Evolutionary conservation across 495 filamentous ascomycete genomes (phyloP).

Genomic region (Tuber aestivum): DNA sequence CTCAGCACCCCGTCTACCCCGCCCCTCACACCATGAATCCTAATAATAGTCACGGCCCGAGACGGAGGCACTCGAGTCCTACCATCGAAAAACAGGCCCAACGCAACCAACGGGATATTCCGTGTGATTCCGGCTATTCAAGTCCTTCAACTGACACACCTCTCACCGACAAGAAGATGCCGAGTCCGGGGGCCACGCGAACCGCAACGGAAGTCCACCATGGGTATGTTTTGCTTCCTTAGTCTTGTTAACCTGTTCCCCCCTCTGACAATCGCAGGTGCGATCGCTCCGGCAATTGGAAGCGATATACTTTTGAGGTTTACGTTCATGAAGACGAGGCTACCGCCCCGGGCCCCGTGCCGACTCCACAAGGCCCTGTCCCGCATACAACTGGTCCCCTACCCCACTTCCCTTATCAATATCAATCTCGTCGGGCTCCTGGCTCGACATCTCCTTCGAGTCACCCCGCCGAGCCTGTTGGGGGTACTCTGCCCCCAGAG

Average conservation of each 20-base stretch:
- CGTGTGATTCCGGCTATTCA: constrained; percentile 38
- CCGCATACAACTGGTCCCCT: neutral
- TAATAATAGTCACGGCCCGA: constrained; percentile 7
- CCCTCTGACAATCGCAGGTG: constrained; percentile 15
- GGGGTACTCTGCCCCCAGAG: constrained; percentile 22
- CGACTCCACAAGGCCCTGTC: neutral
- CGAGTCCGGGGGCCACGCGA: constrained; percentile 24
- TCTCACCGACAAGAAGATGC: constrained; percentile 25
- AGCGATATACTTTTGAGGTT: constrained; percentile 35
- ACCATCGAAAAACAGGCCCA: constrained; percentile 37
- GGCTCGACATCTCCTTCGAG: constrained; percentile 28
- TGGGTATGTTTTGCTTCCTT: constrained; percentile 5
- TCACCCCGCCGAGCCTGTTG: constrained; percentile 23
- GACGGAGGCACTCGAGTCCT: constrained; percentile 39
- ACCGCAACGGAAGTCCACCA: constrained; percentile 32
- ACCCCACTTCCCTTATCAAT: constrained; percentile 16
- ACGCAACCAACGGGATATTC: constrained; percentile 26
- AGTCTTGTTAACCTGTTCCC: constrained; percentile 10
- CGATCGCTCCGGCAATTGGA: constrained; percentile 29
- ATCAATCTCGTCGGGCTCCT: constrained; percentile 20
- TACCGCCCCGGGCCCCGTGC: constrained; percentile 17
- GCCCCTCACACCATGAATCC: constrained; percentile 16
- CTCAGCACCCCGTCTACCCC: constrained; percentile 18
- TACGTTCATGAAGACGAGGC: constrained; percentile 36
- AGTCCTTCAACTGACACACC: constrained; percentile 37